Base-by-base conservation (phyloP, 257 asterid genomes). In the Nicotiana undulata region DNA sequence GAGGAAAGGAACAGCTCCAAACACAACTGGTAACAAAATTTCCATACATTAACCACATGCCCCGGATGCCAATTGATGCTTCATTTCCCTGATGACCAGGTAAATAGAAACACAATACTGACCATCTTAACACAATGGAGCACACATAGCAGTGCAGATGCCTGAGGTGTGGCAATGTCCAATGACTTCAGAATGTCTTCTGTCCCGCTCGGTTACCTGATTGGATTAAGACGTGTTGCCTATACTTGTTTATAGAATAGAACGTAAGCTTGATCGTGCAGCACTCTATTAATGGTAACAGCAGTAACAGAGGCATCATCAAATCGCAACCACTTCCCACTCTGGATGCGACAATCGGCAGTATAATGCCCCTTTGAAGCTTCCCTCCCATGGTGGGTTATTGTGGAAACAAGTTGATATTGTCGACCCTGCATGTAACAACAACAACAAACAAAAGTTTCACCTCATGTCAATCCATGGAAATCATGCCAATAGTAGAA, bases 351-450 rank as follows among this genome's bases (percentile, higher is more conserved):
- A 6, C 89, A 92, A 78, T 93, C 97, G 20, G 98, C 93, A 49
- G 99, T 95, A 65, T 95, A 95, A 84, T 95, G 99, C 37, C 98
- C 99, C 86, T 86, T 95, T 0, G 99, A 93, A 24, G 99, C 93
- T 88, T 92, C 98, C 83, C 87, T 91, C 32, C 99, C 99, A 44
- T 95, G 99, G 85, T 95, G 99, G 3, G 97, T 95, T 81, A 93
- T 85, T 13, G 99, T 90, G 3, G 99, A 88, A 56, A 95, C 94
- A 7, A 95, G 97, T 80, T 92, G 92, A 60, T 91, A 93, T 76
- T 61, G 92, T 66, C 98, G 94, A 26, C 98, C 95, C 99, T 95
- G 87, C 79, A 79, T 40, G 79, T 58, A 7, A 44, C 58, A 32
- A 17, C 13, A 24, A 65, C 40, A n/a, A 67, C 34, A 26, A 72